Evolutionary conservation across 208 protist species (phyloP).

Genomic region (Phytomonas francai): DNA sequence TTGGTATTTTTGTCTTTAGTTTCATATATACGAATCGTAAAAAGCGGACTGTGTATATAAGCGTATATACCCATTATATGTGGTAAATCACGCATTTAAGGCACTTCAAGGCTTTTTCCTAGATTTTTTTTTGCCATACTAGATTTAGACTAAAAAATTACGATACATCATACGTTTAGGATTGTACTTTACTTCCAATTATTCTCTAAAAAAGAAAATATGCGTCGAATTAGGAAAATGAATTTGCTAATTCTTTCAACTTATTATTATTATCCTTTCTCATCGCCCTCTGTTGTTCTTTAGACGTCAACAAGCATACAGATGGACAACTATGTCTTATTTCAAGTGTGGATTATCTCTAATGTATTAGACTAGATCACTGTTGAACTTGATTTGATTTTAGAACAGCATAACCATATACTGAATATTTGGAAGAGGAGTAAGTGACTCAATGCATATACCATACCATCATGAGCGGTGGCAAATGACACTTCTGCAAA

Average conservation of each 20-base stretch:
- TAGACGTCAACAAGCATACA: background rate
- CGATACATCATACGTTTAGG: background rate
- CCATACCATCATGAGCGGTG: background rate
- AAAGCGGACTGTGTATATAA: background rate
- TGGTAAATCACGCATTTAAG: background rate
- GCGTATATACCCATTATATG: background rate
- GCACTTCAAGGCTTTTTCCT: background rate
- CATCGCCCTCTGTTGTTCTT: background rate
- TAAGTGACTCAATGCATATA: background rate
- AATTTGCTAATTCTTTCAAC: slow-evolving; percentile 5
- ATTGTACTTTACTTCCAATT: slow-evolving; percentile 12
- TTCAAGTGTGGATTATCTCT: background rate
- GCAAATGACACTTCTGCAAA: background rate
- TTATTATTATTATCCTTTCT: slow-evolving; percentile 1
- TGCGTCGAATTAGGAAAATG: background rate
- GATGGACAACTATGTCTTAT: background rate
- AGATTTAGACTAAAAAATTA: slow-evolving; percentile 3
- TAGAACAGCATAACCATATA: background rate
- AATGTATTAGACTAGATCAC: background rate
- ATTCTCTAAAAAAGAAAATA: slow-evolving; percentile 4
- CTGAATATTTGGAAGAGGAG: background rate
- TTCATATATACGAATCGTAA: background rate
- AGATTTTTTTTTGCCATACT: slow-evolving; percentile 1
- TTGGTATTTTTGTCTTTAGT: background rate
- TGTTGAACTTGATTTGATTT: background rate